phyloP scores from a whole-genome alignment of 2,329 filamentous ascomycete genomes.

The Penicillium sp. region DNA sequence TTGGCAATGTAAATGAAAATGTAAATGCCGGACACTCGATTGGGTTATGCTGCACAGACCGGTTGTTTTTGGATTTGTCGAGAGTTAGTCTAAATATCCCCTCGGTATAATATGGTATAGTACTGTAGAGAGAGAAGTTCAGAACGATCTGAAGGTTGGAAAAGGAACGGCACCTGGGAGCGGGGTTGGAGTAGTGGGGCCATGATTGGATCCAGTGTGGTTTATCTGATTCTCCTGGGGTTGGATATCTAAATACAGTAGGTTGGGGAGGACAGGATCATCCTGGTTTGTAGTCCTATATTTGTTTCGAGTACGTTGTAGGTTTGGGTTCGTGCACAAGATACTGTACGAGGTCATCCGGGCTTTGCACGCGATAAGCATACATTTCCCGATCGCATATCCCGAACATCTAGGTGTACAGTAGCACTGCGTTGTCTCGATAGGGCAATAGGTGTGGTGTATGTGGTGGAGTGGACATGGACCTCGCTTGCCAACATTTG shows the following conservation, averaged over 20 bases:
- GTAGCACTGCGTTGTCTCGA: no score
- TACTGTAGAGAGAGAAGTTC: conserved; percentile 5
- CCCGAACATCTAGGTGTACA: background rate
- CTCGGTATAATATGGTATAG: background rate
- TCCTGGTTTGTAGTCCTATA: background rate
- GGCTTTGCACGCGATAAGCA: background rate
- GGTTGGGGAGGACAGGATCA: background rate
- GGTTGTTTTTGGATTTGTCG: background rate
- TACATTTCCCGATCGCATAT: background rate
- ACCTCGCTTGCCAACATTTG: background rate
- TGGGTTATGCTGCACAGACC: background rate
- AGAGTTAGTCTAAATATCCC: background rate
- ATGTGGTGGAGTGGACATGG: background rate
- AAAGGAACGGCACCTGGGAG: conserved; percentile 2
- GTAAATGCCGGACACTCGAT: background rate
- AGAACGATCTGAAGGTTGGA: conserved; percentile 15
- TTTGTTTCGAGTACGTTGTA: background rate
- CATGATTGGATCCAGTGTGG: conserved; percentile 4
- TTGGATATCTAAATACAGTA: background rate
- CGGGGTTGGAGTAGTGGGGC: conserved; percentile 10
- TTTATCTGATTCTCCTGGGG: conserved; percentile 1
- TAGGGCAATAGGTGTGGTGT: no score
- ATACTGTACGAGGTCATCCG: background rate
- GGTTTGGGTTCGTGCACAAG: background rate
- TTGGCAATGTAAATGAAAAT: background rate